Base-by-base conservation (phyloP, 2,329 filamentous ascomycete genomes). In the Atkinsonella hypoxylon region DNA sequence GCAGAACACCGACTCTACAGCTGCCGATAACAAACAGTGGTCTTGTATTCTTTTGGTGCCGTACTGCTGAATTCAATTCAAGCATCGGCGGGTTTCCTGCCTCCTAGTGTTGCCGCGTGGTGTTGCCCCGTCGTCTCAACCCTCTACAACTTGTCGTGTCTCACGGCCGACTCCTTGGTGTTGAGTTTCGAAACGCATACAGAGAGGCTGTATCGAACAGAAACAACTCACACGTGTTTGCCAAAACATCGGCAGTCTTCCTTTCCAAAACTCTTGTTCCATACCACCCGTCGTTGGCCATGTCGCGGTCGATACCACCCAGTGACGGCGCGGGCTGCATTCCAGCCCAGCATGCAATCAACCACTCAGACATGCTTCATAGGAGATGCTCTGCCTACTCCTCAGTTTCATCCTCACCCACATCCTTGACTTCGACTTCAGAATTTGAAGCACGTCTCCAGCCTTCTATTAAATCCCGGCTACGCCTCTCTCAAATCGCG, bases 341-440 rank as follows among this genome's bases (percentile, higher is more conserved):
- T 54, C 56, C 58, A 54, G 50, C 36, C 50, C 47, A 40, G 32
- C 51, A 49, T 17, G 20, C 48, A 39, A 32, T 45, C 36, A 20
- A 12, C 40, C 47, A 31, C 11, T 39, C 48, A 32, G 15, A 44
- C 31, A 50, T 46, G 43, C 42, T 51, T 53, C 59, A 59, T 57
- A 60, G 54, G 54, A 57, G 53, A 54, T 54, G 55, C 34, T 50
- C 52, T 32, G 49, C 56, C 50, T 53, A 53, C 53, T 56, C 52
- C 43, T 53, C 52, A 20, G 43, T 48, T 22, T 42, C 39, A 18
- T 39, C 39, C 22, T 17, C 46, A 46, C 18, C 17, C 17, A 7
- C 13, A 36, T 43, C 10, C 30, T 22, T 32, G 39, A 48, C 39
- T 11, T 34, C 8, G 47, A 22, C 47, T 17, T 42, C 47, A 11